Percentiles rank a stretch among this genome's conserved stretches.
Evolutionary conservation across 257 asterid genomes (phyloP).

Genomic region (Coffea canephora): DNA sequence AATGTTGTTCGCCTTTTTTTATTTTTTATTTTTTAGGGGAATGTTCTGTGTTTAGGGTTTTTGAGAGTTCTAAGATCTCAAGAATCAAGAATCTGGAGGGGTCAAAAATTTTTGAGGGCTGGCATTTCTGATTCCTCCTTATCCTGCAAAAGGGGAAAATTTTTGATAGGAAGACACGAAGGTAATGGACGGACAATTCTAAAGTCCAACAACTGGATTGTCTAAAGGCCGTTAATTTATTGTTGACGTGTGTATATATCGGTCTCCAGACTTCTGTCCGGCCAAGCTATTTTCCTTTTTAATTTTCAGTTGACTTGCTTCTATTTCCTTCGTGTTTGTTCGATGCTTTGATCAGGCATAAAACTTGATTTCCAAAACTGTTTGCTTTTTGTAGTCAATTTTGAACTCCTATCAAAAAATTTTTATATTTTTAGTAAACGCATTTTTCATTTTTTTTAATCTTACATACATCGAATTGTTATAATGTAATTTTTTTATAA

Average conservation of each 20-base stretch:
- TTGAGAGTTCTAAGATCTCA: neutral
- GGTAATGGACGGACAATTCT: conserved; percentile 22
- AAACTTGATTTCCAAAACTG: no score
- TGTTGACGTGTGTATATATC: conserved; percentile 26
- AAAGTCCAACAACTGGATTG: conserved; percentile 18
- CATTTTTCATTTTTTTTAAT: no score
- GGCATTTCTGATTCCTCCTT: conserved; percentile 8
- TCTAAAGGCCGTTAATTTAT: conserved; percentile 1
- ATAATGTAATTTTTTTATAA: no score
- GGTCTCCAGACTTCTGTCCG: neutral
- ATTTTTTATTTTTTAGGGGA: neutral
- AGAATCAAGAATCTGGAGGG: neutral
- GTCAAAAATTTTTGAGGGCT: neutral
- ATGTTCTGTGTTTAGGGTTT: neutral
- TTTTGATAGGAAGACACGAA: neutral
- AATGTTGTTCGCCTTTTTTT: neutral
- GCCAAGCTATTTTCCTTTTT: no score
- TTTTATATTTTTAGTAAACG: no score
- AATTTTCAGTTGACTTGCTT: neutral
- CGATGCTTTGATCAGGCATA: no score
- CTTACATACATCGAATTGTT: no score
- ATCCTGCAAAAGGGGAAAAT: neutral
- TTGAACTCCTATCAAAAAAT: no score
- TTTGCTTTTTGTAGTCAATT: no score
- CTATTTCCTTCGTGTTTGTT: neutral